Conservation (phyloP, 805 yeast species). For the Saccharomycopsis selenospora region DNA sequence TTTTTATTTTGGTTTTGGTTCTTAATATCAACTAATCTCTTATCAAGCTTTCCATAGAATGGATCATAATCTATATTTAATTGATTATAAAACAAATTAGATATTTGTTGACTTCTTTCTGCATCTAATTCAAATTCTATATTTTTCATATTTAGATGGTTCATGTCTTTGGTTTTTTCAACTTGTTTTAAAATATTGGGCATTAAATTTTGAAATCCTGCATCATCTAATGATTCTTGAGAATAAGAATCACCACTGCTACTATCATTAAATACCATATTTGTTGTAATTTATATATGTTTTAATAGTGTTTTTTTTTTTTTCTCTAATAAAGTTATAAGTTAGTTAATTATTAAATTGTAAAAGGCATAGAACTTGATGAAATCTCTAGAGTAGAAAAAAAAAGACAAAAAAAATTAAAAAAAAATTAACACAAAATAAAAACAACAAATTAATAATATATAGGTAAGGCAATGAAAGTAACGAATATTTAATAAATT, state of each 20-base stretch:
- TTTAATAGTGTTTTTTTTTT: too few relatives aligned
- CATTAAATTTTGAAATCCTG: conserved; percentile 7
- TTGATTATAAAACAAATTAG: not conserved
- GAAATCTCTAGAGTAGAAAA: too few relatives aligned
- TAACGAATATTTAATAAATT: too few relatives aligned
- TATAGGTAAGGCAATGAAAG: too few relatives aligned
- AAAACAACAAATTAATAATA: too few relatives aligned
- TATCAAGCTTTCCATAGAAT: not conserved
- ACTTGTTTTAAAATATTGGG: conserved; percentile 9
- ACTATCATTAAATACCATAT: not conserved
- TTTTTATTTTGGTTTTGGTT: not conserved
- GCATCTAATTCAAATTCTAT: not conserved
- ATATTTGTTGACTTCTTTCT: not conserved
- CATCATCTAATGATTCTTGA: conserved; percentile 10
- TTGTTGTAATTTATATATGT: not conserved
- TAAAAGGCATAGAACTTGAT: too few relatives aligned
- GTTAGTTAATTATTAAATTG: too few relatives aligned
- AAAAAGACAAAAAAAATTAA: too few relatives aligned
- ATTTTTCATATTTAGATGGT: not conserved
- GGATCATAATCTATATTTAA: not conserved
- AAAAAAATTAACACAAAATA: too few relatives aligned
- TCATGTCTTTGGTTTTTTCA: not conserved
- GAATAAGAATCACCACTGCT: conserved; percentile 10
- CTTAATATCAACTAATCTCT: not conserved
- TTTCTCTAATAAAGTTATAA: too few relatives aligned